Percentiles rank a stretch among this genome's conserved stretches.
phyloP scores from a whole-genome alignment of 495 filamentous ascomycete genomes.

The Neurospora hispaniola region DNA sequence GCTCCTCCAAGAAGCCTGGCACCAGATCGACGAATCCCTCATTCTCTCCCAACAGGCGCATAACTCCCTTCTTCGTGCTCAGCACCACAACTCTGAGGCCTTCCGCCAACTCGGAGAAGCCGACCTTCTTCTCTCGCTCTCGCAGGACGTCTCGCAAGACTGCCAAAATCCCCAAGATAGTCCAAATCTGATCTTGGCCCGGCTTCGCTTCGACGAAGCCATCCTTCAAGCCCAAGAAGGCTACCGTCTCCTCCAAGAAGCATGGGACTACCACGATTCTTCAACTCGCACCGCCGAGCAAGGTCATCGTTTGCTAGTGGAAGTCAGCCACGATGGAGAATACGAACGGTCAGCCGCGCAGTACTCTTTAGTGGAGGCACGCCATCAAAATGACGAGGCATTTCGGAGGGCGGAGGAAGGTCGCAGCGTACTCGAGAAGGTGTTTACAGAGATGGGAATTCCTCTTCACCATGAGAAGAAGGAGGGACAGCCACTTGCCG shows the following conservation, averaged over 20 bases:
- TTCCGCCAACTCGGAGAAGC: background rate
- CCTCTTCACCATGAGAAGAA: background rate
- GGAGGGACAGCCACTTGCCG: no score
- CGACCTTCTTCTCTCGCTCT: background rate
- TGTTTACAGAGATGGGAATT: background rate
- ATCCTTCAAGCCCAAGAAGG: background rate
- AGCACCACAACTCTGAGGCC: background rate
- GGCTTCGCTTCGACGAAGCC: background rate
- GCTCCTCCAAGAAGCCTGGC: background rate
- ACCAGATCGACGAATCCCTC: background rate
- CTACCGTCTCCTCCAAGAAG: background rate
- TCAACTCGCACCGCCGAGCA: background rate
- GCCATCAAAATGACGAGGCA: background rate
- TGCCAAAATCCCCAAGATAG: background rate
- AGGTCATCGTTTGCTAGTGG: background rate
- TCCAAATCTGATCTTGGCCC: background rate
- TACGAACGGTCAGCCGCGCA: accelerated
- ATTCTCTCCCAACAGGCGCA: background rate
- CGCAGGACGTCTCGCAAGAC: background rate
- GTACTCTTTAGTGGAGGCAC: background rate
- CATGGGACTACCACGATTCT: background rate
- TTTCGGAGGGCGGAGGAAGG: background rate
- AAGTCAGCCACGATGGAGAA: background rate
- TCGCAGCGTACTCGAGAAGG: background rate
- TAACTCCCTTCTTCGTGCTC: background rate